These are phyloP conservation scores for Silene uniflora DNA, from an alignment of 148 eudicot species.

Conservation along the genomic window DNA sequence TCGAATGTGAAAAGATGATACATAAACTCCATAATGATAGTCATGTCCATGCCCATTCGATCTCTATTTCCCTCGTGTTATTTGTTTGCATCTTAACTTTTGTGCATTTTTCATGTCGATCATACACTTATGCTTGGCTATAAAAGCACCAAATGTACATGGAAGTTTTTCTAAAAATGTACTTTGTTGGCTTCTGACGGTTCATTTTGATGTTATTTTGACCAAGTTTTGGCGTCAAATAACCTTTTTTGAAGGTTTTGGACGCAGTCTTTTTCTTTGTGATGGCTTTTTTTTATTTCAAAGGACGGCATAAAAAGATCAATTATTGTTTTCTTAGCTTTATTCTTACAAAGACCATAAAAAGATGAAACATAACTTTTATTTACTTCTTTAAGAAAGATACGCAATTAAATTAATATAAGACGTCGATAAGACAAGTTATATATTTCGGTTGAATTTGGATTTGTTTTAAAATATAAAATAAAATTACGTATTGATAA, in stretches of 20 bases:
- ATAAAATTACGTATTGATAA: too few relatives aligned
- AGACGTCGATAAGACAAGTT: too few relatives aligned
- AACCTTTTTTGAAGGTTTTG: not conserved
- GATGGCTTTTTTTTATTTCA: not conserved
- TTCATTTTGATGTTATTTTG: too few relatives aligned
- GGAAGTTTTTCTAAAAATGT: too few relatives aligned
- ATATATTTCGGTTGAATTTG: too few relatives aligned
- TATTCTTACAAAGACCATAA: not conserved
- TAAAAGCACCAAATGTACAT: conserved; percentile 14
- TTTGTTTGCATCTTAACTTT: not conserved
- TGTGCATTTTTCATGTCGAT: not conserved
- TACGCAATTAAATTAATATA: too few relatives aligned
- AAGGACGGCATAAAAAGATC: not conserved
- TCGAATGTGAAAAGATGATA: too few relatives aligned
- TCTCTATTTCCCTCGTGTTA: not conserved
- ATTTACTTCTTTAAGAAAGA: too few relatives aligned
- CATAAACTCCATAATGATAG: too few relatives aligned
- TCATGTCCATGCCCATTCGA: too few relatives aligned
- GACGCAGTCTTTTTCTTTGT: not conserved
- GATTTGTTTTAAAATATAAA: too few relatives aligned
- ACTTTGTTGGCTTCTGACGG: not conserved
- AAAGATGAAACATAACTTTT: too few relatives aligned
- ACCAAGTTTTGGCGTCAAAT: not conserved
- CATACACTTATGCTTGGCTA: conserved; percentile 18
- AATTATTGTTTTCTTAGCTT: not conserved